Percentiles rank a stretch among this genome's conserved stretches.
Conservation (phyloP, 139 green algal species). For the Gonium pectorale region DNA sequence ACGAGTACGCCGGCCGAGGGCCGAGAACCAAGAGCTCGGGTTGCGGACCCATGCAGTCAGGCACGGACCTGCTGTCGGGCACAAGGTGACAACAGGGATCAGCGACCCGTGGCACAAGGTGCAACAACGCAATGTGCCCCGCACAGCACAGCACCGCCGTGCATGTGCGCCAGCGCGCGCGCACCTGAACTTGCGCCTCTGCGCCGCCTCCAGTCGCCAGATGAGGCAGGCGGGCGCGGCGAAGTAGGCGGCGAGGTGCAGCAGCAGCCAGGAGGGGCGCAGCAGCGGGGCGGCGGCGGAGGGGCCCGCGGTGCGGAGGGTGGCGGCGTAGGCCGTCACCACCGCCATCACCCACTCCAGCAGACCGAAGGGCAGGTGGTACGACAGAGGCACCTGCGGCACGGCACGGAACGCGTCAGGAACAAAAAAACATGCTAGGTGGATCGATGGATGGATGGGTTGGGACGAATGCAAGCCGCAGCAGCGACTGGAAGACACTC, state of each 20-base stretch:
- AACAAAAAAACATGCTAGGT: too few species aligned
- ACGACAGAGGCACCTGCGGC: constrained; percentile 12
- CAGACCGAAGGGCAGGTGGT: constrained; percentile 1
- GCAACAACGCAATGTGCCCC: too few species aligned
- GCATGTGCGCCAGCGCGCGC: background rate
- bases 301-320: constrained; percentile 3
- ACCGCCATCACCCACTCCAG: constrained; percentile 18
- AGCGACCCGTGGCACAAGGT: too few species aligned
- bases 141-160: too few species aligned
- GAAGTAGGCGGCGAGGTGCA: constrained; percentile 4
- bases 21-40: too few species aligned
- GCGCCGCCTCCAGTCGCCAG: background rate
- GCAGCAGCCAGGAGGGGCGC: constrained; percentile 15
- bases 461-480: too few species aligned
- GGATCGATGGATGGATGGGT: too few species aligned
- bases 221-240: background rate
- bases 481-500: too few species aligned
- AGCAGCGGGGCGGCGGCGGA: background rate
- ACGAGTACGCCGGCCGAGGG: too few species aligned
- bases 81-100: too few species aligned
- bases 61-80: too few species aligned
- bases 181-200: constrained; percentile 1
- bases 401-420: background rate
- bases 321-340: background rate
- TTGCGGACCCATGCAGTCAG: too few species aligned